Base-by-base conservation (phyloP, 306 rosid species). In the Prunus armeniaca region DNA sequence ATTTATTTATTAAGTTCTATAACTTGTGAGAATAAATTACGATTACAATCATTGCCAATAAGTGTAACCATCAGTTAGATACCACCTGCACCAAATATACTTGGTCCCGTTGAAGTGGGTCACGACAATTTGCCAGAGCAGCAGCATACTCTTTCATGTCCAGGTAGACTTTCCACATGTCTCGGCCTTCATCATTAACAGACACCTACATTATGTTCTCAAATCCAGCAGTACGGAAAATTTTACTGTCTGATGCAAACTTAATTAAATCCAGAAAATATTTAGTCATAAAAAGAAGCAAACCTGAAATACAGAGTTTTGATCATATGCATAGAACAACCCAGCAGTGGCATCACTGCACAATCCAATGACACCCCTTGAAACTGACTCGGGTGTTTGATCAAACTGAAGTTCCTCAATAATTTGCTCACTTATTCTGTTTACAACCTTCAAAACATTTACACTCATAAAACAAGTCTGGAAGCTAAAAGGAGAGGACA, bases 311-410 rank as follows among this genome's bases (percentile, higher is more conserved):
- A 95, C 83, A 73, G 97, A 95, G 86, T 89, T 90, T 75, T 92
- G 96, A 82, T 95, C 97, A 82, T 87, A 95, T 6, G 98, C 97
- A 83, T 95, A 95, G 87, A 95, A 95, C 70, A 95, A 76, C 65
- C 98, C 98, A 83, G 98, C 97, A 2, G 95, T 92, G 76, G 98
- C 97, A 85, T 92, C 98, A 86, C 98, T 95, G 73, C 97, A 92
- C 81, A 95, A 81, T 61, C 98, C 98, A 82, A 92, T 89, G 80
- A 92, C 88, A 75, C 98, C 98, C 84, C 76, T 92, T 54, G 98
- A 79, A 80, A 86, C 83, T 69, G 98, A 83, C 74, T 95, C 98
- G 20, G 98, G 82, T 49, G 91, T 84, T 87, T 82, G 96, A 72
- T 90, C 98, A 84, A 95, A 95, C 89, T 92, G 96, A 75, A 92